Percentiles rank a stretch among this genome's conserved stretches.
Conservation (phyloP, 768 basidiomycete species). For the Tylopilus felleus region DNA sequence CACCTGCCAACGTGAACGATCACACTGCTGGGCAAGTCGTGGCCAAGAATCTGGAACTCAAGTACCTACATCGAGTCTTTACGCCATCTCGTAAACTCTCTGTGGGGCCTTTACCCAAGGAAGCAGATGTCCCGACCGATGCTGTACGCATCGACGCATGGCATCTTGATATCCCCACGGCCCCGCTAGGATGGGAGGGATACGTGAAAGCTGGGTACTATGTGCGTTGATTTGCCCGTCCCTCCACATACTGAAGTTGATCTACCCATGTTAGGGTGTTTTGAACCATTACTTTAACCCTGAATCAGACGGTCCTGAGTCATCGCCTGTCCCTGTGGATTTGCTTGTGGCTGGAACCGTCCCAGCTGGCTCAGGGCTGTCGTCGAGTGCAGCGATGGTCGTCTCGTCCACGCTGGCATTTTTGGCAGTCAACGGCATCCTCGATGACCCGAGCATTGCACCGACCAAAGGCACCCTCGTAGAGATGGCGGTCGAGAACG, state of each 20-base stretch:
- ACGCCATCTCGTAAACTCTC: constrained; percentile 42
- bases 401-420: constrained; percentile 83
- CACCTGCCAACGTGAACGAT: constrained; percentile 6
- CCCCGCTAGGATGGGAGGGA: constrained; percentile 76
- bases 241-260: background rate
- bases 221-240: constrained; percentile 38
- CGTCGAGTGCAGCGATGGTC: constrained; percentile 88
- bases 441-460: constrained; percentile 21
- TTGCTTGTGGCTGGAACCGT: constrained; percentile 78
- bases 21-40: constrained; percentile 51
- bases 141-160: constrained; percentile 49
- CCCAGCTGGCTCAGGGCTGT: constrained; percentile 83
- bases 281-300: constrained; percentile 56
- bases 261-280: constrained; percentile 48
- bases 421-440: constrained; percentile 70
- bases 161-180: constrained; percentile 67
- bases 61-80: constrained; percentile 60
- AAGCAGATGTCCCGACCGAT: constrained; percentile 31
- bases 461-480: constrained; percentile 68
- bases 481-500: constrained; percentile 77
- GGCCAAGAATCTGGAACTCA: constrained; percentile 58
- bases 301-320: constrained; percentile 4
- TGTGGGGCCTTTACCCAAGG: constrained; percentile 22
- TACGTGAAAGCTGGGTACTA: constrained; percentile 87
- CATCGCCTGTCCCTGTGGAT: constrained; percentile 58